A percentile compares a stretch with the other conserved stretches of the same genome.
These are phyloP conservation scores for Earliella scabrosa DNA, from an alignment of 1,284 basidiomycete genomes.

Conservation along the genomic window DNA sequence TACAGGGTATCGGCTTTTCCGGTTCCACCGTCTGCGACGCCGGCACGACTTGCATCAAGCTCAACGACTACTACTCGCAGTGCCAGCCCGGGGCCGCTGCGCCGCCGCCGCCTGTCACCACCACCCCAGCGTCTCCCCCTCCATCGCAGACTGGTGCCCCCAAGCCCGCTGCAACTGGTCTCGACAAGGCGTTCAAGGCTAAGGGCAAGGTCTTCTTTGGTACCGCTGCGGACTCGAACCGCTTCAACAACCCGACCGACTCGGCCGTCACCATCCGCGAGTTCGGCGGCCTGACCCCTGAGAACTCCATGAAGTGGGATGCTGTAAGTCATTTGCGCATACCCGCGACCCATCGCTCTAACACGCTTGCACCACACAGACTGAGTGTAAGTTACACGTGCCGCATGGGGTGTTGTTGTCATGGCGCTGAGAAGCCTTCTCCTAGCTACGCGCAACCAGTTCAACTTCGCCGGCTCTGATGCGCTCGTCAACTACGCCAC, in stretches of 20 bases:
- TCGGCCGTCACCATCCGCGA: slow-evolving; percentile 34
- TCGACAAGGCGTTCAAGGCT: slow-evolving; percentile 29
- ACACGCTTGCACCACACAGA: slow-evolving; percentile 10
- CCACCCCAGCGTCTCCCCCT: neutral
- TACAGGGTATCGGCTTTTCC: slow-evolving; percentile 26
- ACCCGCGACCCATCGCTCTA: neutral
- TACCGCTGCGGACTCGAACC: slow-evolving; percentile 31
- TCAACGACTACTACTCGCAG: slow-evolving; percentile 10
- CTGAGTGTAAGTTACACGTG: slow-evolving; percentile 20
- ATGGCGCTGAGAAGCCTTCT: neutral
- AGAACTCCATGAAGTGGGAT: slow-evolving; percentile 46
- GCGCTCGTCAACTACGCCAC: slow-evolving; percentile 50
- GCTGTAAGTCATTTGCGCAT: slow-evolving; percentile 22
- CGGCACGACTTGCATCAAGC: slow-evolving; percentile 20
- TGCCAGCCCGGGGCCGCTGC: slow-evolving; percentile 5
- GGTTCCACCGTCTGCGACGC: slow-evolving; percentile 30
- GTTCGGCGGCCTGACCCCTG: slow-evolving; percentile 41
- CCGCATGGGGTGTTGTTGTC: neutral
- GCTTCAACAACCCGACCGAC: slow-evolving; percentile 34
- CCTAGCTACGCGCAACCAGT: slow-evolving; percentile 36
- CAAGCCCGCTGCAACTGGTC: slow-evolving; percentile 21
- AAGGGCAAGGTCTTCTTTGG: slow-evolving; percentile 36
- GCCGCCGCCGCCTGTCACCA: neutral
- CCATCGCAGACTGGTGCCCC: slow-evolving; percentile 1
- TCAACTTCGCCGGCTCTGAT: slow-evolving; percentile 46